phyloP scores from a whole-genome alignment of 179 eudicot species.

The Patellifolia procumbens region DNA sequence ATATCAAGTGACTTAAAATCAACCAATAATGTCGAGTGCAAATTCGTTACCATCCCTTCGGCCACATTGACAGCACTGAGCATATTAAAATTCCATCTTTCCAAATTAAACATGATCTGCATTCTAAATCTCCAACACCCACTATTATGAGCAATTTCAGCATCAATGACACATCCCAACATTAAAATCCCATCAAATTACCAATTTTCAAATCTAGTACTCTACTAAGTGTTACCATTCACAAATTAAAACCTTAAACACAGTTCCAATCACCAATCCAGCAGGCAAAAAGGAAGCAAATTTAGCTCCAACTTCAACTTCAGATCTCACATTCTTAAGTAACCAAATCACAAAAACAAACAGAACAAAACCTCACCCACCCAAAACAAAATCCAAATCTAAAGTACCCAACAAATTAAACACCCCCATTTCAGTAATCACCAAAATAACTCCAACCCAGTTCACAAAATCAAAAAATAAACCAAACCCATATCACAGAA shows the following conservation, averaged over 20 bases:
- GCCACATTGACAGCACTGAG: not conserved
- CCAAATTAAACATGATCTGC: not conserved
- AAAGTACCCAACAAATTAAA: not conserved
- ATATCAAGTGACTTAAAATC: no score
- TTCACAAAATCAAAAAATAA: slow-evolving; percentile 13
- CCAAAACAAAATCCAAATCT: not conserved
- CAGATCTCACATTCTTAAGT: slow-evolving; percentile 24
- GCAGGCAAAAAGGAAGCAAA: not conserved
- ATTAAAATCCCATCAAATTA: not conserved
- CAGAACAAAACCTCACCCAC: not conserved
- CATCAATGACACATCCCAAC: slow-evolving; percentile 2
- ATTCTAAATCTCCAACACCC: not conserved
- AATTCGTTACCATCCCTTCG: not conserved
- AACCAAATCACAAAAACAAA: not conserved
- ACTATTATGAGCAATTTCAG: not conserved
- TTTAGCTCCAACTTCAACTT: slow-evolving; percentile 13
- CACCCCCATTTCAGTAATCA: not conserved
- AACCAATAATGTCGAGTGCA: not conserved
- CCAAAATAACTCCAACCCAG: slow-evolving; percentile 17
- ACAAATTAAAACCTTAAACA: not conserved
- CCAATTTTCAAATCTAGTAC: not conserved
- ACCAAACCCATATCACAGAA: slow-evolving; percentile 10
- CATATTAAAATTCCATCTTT: not conserved
- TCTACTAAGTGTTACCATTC: not conserved
- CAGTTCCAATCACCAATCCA: not conserved